Evolutionary conservation across 306 rosid species (phyloP).

Genomic region (Dalbergia cochinchinensis): DNA sequence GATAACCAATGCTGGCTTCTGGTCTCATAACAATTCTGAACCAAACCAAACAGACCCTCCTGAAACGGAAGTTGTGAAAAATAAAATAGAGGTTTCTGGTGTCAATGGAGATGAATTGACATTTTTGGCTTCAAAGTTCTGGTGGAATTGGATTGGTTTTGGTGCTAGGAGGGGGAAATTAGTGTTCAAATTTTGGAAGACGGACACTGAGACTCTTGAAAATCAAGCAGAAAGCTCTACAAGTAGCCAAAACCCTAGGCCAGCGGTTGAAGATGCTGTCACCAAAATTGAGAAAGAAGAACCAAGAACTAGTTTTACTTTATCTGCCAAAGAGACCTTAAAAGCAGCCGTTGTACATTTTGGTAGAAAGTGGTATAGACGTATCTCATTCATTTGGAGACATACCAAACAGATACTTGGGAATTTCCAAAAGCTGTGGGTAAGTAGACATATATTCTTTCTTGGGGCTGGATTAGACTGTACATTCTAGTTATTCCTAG

Average conservation of each 20-base stretch:
- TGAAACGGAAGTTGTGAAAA: slow-evolving; percentile 45
- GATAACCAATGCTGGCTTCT: slow-evolving; percentile 88
- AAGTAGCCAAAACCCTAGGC: slow-evolving; percentile 56
- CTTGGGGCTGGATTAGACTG: slow-evolving; percentile 33
- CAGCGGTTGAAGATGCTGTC: slow-evolving; percentile 62
- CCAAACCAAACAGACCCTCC: slow-evolving; percentile 55
- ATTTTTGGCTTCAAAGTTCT: slow-evolving; percentile 67
- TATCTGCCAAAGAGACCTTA: slow-evolving; percentile 77
- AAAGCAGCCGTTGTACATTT: slow-evolving; percentile 74
- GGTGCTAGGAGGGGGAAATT: slow-evolving; percentile 71
- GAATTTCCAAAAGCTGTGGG: slow-evolving; percentile 83
- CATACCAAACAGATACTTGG: slow-evolving; percentile 62
- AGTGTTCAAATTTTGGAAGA: slow-evolving; percentile 69
- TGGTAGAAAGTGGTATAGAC: slow-evolving; percentile 82
- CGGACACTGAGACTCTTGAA: slow-evolving; percentile 71
- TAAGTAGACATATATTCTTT: slow-evolving; percentile 56
- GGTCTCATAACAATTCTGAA: slow-evolving; percentile 77
- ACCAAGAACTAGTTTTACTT: slow-evolving; percentile 59
- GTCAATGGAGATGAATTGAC: slow-evolving; percentile 70
- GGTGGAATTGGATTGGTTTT: slow-evolving; percentile 83
- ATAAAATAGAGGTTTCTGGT: slow-evolving; percentile 62
- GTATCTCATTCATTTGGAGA: slow-evolving; percentile 76
- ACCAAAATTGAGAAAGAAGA: slow-evolving; percentile 73
- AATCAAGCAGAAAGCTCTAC: slow-evolving; percentile 69
- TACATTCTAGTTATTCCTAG: slow-evolving; percentile 24